These are phyloP conservation scores for Hypholoma fasciculare DNA, from an alignment of 768 basidiomycete species.

Conservation along the genomic window DNA sequence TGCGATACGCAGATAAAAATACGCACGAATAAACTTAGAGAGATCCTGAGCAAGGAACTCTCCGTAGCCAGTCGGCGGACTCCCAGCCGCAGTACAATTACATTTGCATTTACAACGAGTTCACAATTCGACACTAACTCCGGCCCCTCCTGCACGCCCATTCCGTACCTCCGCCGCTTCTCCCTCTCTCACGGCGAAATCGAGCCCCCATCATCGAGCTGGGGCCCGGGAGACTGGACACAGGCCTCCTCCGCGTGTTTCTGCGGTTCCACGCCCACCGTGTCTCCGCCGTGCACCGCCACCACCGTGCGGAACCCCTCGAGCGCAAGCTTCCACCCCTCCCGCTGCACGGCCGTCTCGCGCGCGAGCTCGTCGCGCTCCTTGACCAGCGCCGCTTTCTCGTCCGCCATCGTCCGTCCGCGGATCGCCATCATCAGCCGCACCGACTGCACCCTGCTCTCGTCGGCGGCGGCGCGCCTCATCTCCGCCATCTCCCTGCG, in stretches of 20 bases:
- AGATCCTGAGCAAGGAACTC: too few relatives aligned
- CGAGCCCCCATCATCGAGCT: too few relatives aligned
- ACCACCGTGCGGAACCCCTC: background rate
- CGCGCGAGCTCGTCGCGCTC: background rate
- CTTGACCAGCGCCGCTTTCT: background rate
- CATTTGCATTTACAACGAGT: too few relatives aligned
- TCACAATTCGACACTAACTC: too few relatives aligned
- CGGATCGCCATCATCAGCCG: constrained; percentile 2
- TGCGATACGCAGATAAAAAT: too few relatives aligned
- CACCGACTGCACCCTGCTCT: background rate
- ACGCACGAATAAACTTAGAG: too few relatives aligned
- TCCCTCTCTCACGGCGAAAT: too few relatives aligned
- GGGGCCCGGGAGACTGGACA: too few relatives aligned
- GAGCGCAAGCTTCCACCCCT: background rate
- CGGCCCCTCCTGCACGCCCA: too few relatives aligned
- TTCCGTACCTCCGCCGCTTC: too few relatives aligned
- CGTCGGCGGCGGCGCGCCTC: background rate
- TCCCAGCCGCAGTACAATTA: too few relatives aligned
- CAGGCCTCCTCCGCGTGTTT: background rate
- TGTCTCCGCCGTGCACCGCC: background rate
- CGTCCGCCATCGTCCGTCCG: background rate
- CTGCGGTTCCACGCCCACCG: background rate
- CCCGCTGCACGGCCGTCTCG: background rate
- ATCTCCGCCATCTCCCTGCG: background rate
- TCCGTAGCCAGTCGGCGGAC: too few relatives aligned